phyloP scores from a whole-genome alignment of 163 green algal species.

The Coccomyxa subellipsoidea region DNA sequence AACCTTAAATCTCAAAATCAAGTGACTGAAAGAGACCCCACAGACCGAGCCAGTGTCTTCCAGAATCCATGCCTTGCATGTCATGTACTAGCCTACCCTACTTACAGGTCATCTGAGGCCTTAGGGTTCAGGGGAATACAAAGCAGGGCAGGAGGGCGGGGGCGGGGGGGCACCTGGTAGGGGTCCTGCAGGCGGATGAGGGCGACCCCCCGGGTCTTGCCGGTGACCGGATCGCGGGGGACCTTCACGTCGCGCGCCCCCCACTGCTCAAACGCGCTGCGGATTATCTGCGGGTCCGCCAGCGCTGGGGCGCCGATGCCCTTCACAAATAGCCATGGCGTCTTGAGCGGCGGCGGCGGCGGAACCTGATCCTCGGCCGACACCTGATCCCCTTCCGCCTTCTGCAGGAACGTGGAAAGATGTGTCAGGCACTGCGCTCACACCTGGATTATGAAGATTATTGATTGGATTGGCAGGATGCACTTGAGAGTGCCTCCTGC shows the following conservation, averaged over 20 bases:
- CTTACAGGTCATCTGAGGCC: no score
- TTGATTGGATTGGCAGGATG: no score
- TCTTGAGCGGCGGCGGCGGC: background rate
- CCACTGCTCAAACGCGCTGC: background rate
- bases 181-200: background rate
- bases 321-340: background rate
- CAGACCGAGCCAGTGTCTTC: background rate
- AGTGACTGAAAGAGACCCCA: background rate
- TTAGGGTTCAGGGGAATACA: no score
- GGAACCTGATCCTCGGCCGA: background rate
- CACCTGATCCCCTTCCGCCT: background rate
- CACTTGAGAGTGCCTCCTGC: no score
- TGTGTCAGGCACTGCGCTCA: no score
- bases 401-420: no score
- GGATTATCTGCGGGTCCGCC: background rate
- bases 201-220: background rate
- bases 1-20: background rate
- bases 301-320: background rate
- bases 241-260: background rate
- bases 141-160: no score
- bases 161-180: background rate
- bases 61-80: background rate
- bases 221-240: background rate
- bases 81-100: no score
- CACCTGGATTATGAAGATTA: no score